Evolutionary conservation across 1,139 yeast species (phyloP).

Genomic region (Candida glucosophila): DNA sequence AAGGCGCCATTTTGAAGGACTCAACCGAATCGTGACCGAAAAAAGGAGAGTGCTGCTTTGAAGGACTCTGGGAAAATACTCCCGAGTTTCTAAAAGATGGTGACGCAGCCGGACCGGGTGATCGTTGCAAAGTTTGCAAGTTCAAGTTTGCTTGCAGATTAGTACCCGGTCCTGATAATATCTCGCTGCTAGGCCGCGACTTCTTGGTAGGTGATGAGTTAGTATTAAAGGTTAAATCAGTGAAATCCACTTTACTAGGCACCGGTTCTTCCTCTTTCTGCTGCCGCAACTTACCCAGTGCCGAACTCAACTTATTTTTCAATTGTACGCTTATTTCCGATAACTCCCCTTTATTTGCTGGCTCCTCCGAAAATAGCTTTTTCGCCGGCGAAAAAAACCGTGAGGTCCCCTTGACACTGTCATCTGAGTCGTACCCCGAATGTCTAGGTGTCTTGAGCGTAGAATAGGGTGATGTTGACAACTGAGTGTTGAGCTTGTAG

Average conservation of each 20-base stretch:
- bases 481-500: conserved; percentile 17
- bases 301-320: conserved; percentile 29
- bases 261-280: conserved; percentile 11
- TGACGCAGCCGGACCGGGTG: conserved; percentile 15
- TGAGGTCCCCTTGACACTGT: conserved; percentile 28
- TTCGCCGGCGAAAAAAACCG: conserved; percentile 36
- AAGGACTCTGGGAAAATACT: conserved; percentile 4
- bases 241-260: conserved; percentile 18
- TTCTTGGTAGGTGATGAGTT: conserved; percentile 24
- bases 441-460: conserved; percentile 31
- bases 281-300: conserved; percentile 30
- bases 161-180: conserved; percentile 18
- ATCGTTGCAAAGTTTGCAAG: conserved; percentile 30
- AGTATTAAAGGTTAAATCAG: conserved; percentile 24
- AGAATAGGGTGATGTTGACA: conserved; percentile 22
- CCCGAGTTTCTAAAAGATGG: conserved; percentile 6
- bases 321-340: conserved; percentile 32
- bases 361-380: conserved; percentile 17
- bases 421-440: conserved; percentile 20
- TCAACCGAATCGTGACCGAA: conserved; percentile 6
- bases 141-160: conserved; percentile 24
- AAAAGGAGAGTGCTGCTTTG: no score
- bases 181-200: conserved; percentile 5
- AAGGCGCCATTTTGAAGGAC: conserved; percentile 8
- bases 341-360: conserved; percentile 20